Conservation (phyloP, 345 rosid species). For the Pistacia vera region DNA sequence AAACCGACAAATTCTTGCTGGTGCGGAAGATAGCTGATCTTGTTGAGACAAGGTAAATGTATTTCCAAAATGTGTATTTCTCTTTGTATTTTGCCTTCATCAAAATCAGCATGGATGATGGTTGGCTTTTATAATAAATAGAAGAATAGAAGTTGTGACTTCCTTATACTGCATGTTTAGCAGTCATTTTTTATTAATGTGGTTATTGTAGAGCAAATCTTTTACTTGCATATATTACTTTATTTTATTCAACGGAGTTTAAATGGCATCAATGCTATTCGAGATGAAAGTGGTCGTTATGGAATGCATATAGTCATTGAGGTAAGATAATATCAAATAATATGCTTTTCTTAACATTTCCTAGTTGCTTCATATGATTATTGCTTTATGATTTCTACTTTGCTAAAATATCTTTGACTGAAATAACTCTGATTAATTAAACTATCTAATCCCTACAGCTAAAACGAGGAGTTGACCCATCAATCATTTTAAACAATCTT, state of each 20-base stretch:
- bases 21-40: slow-evolving; percentile 98
- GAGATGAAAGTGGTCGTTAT: slow-evolving; percentile 93
- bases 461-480: slow-evolving; percentile 86
- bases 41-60: slow-evolving; percentile 82
- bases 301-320: slow-evolving; percentile 98
- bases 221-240: background rate
- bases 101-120: too few species aligned
- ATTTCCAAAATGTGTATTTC: background rate
- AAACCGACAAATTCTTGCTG: slow-evolving; percentile 84
- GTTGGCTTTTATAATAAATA: too few species aligned
- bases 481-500: slow-evolving; percentile 79
- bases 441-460: slow-evolving; percentile 46
- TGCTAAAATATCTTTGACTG: background rate
- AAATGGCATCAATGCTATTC: slow-evolving; percentile 91
- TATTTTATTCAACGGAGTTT: slow-evolving; percentile 49
- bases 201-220: background rate
- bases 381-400: background rate
- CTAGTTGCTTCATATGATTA: slow-evolving; percentile 6
- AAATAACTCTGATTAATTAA: slow-evolving; percentile 1
- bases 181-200: too few species aligned
- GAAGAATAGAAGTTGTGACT: background rate
- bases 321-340: slow-evolving; percentile 42
- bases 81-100: too few species aligned
- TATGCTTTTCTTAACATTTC: slow-evolving; percentile 7
- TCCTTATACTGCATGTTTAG: too few species aligned